Base-by-base conservation (phyloP, 768 basidiomycete species). In the Naganishia friedmannii region DNA sequence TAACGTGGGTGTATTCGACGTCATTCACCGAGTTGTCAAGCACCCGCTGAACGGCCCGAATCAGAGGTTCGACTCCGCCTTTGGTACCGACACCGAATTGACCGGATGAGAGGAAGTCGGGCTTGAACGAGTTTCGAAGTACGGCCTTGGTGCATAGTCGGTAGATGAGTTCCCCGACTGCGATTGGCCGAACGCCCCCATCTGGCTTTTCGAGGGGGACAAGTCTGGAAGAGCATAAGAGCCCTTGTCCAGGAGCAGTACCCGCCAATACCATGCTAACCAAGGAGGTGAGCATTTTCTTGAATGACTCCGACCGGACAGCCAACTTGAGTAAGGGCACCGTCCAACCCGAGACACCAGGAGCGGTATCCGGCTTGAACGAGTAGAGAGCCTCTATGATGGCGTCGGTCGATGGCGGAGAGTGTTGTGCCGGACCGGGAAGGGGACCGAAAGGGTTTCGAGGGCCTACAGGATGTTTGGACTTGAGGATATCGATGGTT, bases 51-150 rank as follows among this genome's bases (percentile, higher is more conserved):
- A 73, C 48, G 3, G 72, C 69, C 19, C 63, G 46, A 28, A 66
- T 53, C 4, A 73, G 58, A 4, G 73, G 70, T 42, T 75, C 74
- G 10, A 70, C 67, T 28, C 74, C 74, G 12, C 74, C 72, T 26
- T 58, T 56, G 29, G 70, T 56, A 13, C 57, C 56, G n/a, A 73
- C 72, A 31, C 70, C 74, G 37, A 75, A 71, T 51, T 75, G 74
- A 39, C 55, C 23, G 15, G 70, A 57, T 1, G 63, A n/a, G 2
- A 75, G 63, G 29, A 32, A 32, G 32, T 63, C 31, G 3, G 32
- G 9, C 13, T 66, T 48, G 54, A 71, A 71, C 39, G 58, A 57
- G 55, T 28, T n/a, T 2, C 28, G 39, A 55, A 76, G 68, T 29
- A 74, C 63, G 12, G 70, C 63, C 53, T 73, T n/a, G n/a, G n/a